Evolutionary conservation across 2,329 filamentous ascomycete species (phyloP).

Genomic region (Aspergillus glaucus): DNA sequence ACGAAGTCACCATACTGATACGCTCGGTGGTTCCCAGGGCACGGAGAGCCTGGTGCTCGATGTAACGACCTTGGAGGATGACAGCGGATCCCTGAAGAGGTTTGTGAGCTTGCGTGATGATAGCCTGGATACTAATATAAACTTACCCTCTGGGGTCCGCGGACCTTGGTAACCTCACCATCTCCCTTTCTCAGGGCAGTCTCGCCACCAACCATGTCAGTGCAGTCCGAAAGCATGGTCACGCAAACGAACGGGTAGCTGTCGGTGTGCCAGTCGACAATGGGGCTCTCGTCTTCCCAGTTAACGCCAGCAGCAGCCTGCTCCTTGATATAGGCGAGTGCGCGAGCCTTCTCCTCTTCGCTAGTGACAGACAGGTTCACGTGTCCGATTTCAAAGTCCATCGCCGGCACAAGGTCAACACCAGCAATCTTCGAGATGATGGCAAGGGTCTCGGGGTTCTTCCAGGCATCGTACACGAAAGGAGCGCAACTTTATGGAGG

Average conservation of each 20-base stretch:
- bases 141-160: conserved; percentile 55
- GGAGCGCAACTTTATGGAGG: conserved; percentile 49
- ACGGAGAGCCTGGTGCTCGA: conserved; percentile 57
- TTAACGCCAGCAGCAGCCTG: conserved; percentile 38
- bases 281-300: conserved; percentile 47
- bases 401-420: conserved; percentile 48
- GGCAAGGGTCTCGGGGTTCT: conserved; percentile 44
- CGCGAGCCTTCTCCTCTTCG: conserved; percentile 41
- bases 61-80: conserved; percentile 62
- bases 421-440: conserved; percentile 50
- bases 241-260: conserved; percentile 65
- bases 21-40: conserved; percentile 55
- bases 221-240: conserved; percentile 60
- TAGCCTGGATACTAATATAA: conserved; percentile 1
- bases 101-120: background rate
- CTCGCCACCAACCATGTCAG: conserved; percentile 58
- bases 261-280: conserved; percentile 59
- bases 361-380: conserved; percentile 50
- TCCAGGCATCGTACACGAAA: conserved; percentile 60
- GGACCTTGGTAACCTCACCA: conserved; percentile 52
- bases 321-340: conserved; percentile 36
- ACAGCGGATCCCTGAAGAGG: conserved; percentile 52
- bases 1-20: conserved; percentile 61
- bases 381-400: conserved; percentile 53
- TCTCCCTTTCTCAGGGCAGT: conserved; percentile 52